A percentile compares a stretch with the other conserved stretches of the same genome.
Conservation (phyloP, 192 early-diverging fungal species). For the Rhizoclosmatium sp. region DNA sequence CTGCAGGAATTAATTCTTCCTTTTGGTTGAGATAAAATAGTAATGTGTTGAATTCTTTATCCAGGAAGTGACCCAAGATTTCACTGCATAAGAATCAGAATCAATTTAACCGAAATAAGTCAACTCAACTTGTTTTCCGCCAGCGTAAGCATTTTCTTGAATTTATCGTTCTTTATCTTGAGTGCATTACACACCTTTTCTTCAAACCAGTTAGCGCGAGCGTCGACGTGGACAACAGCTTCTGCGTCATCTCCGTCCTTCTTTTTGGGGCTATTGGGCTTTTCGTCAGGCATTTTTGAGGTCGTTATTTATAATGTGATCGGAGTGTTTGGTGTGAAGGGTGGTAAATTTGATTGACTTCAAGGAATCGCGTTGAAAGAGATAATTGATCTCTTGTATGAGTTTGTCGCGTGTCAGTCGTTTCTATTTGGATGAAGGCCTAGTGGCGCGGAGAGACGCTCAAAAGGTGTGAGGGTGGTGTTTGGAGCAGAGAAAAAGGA, state of each 20-base stretch:
- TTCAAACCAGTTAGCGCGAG: slow-evolving; percentile 66
- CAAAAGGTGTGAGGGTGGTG: too few relatives aligned
- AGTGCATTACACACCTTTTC: slow-evolving; percentile 61
- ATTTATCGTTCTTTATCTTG: slow-evolving; percentile 69
- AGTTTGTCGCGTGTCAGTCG: too few relatives aligned
- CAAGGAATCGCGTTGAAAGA: too few relatives aligned
- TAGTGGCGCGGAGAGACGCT: too few relatives aligned
- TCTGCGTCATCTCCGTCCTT: slow-evolving; percentile 57
- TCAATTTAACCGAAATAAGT: slow-evolving; percentile 1
- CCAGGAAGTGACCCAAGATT: slow-evolving; percentile 64
- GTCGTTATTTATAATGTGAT: too few relatives aligned
- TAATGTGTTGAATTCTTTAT: slow-evolving; percentile 62
- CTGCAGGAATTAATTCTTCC: slow-evolving; percentile 66
- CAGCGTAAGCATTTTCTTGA: slow-evolving; percentile 62
- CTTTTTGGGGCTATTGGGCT: slow-evolving; percentile 48
- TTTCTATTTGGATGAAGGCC: too few relatives aligned
- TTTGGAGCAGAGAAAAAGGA: too few relatives aligned
- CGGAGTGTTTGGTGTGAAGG: too few relatives aligned
- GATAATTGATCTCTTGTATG: too few relatives aligned
- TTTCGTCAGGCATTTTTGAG: slow-evolving; percentile 28
- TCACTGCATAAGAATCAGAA: slow-evolving; percentile 46
- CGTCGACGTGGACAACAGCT: slow-evolving; percentile 55
- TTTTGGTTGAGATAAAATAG: slow-evolving; percentile 69
- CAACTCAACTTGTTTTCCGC: slow-evolving; percentile 58
- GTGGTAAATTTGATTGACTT: too few relatives aligned